These are phyloP conservation scores for Malus hybrid DNA, from an alignment of 331 rosid genomes.

Conservation along the genomic window DNA sequence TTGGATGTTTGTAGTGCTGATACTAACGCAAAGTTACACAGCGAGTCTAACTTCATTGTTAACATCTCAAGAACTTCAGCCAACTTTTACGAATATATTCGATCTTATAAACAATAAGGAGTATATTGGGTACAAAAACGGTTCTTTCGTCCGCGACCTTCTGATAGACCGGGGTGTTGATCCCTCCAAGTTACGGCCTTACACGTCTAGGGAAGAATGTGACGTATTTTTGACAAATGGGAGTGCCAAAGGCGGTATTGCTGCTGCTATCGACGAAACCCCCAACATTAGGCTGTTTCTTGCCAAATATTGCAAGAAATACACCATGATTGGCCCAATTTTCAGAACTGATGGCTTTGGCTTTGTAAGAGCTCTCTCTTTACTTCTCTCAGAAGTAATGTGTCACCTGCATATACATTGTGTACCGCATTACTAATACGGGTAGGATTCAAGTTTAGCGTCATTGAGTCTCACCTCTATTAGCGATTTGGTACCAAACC, in stretches of 20 bases:
- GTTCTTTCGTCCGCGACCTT: conserved; percentile 14
- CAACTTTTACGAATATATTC: not conserved
- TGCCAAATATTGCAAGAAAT: conserved; percentile 26
- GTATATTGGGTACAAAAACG: conserved; percentile 19
- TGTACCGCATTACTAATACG: no score
- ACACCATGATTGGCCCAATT: conserved; percentile 19
- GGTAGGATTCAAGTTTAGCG: no score
- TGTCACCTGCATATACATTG: no score
- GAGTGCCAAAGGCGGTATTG: conserved; percentile 16
- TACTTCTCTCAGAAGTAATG: not conserved
- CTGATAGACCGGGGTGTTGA: conserved; percentile 1
- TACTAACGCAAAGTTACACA: conserved; percentile 36
- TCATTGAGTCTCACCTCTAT: no score
- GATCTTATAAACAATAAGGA: conserved; percentile 3
- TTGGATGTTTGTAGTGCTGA: conserved; percentile 38
- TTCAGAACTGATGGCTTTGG: conserved; percentile 37
- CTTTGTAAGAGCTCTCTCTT: conserved; percentile 16
- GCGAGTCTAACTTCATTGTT: conserved; percentile 29
- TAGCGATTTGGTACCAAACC: no score
- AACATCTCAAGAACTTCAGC: conserved; percentile 15
- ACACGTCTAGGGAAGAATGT: not conserved
- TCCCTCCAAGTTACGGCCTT: not conserved
- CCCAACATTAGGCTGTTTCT: conserved; percentile 22
- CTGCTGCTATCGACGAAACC: conserved; percentile 27
- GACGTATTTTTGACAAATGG: conserved; percentile 1